A percentile compares a stretch with the other conserved stretches of the same genome.
These are phyloP conservation scores for Nakazawaea ambrosiae DNA, from an alignment of 805 yeast genomes.

Conservation along the genomic window DNA sequence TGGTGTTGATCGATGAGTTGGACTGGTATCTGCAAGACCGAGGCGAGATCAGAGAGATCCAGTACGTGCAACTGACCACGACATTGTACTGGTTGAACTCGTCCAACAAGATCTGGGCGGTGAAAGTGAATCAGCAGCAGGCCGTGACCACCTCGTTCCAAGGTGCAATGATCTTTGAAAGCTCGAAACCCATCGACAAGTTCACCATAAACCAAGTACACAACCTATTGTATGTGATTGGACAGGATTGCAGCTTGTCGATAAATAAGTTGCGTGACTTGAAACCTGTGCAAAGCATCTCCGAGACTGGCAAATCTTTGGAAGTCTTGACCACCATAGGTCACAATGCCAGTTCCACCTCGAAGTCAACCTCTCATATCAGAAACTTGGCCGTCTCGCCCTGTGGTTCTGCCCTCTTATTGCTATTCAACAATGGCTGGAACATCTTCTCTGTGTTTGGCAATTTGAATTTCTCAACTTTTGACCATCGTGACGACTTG, in stretches of 20 bases:
- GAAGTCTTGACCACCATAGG: no score
- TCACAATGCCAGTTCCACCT: no score
- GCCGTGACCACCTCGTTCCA: slow-evolving; percentile 13
- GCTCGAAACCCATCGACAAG: slow-evolving; percentile 13
- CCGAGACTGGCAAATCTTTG: slow-evolving; percentile 1
- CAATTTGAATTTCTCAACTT: slow-evolving; percentile 33
- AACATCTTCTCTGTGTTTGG: slow-evolving; percentile 41
- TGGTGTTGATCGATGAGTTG: slow-evolving; percentile 21
- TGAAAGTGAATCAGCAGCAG: slow-evolving; percentile 8
- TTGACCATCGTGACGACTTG: slow-evolving; percentile 22
- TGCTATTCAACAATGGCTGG: slow-evolving; percentile 35
- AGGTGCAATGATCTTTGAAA: slow-evolving; percentile 19
- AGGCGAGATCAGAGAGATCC: slow-evolving; percentile 13
- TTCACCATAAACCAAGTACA: slow-evolving; percentile 33
- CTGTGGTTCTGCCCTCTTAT: slow-evolving; percentile 21
- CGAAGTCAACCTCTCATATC: slow-evolving; percentile 10
- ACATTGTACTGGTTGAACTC: slow-evolving; percentile 24
- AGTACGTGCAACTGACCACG: slow-evolving; percentile 18
- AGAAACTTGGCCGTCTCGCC: slow-evolving; percentile 12
- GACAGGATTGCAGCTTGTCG: slow-evolving; percentile 27
- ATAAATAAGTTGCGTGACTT: slow-evolving; percentile 29
- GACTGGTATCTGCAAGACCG: slow-evolving; percentile 23
- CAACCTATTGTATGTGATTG: slow-evolving; percentile 31
- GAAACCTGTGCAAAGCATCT: slow-evolving; percentile 25
- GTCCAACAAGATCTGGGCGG: slow-evolving; percentile 23